Percentiles rank a stretch among this genome's conserved stretches.
These are phyloP conservation scores for Pontederia crassipes DNA, from an alignment of 176 grass and related monocot species.

Conservation along the genomic window DNA sequence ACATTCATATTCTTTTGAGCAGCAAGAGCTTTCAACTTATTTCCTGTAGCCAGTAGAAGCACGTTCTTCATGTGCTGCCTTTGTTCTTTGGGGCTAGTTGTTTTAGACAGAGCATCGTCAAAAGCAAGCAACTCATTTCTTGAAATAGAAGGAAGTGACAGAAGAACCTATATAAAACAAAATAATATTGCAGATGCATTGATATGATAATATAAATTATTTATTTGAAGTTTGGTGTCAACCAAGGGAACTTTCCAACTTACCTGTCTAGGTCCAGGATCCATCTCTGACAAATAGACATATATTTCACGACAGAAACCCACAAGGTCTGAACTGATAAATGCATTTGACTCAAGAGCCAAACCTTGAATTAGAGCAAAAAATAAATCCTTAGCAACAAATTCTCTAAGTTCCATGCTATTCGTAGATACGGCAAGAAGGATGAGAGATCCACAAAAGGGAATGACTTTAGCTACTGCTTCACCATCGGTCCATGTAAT, in stretches of 20 bases:
- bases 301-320: slow-evolving; percentile 99
- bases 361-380: slow-evolving; percentile 75
- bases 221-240: neutral
- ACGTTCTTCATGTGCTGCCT: slow-evolving; percentile 78
- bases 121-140: slow-evolving; percentile 77
- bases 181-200: neutral
- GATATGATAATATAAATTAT: neutral
- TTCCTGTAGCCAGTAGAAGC: slow-evolving; percentile 83
- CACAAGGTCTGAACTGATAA: slow-evolving; percentile 76
- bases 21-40: slow-evolving; percentile 87
- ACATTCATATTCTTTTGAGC: slow-evolving; percentile 69
- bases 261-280: slow-evolving; percentile 81
- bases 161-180: slow-evolving; percentile 42
- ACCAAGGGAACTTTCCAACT: neutral
- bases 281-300: slow-evolving; percentile 69
- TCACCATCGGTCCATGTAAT: slow-evolving; percentile 89
- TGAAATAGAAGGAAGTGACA: slow-evolving; percentile 59
- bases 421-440: slow-evolving; percentile 70
- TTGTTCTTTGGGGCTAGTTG: slow-evolving; percentile 82
- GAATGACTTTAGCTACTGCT: slow-evolving; percentile 61
- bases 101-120: slow-evolving; percentile 86
- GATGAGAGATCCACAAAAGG: slow-evolving; percentile 73
- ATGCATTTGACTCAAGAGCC: slow-evolving; percentile 70
- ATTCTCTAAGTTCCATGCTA: slow-evolving; percentile 60
- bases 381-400: slow-evolving; percentile 91